phyloP scores from a whole-genome alignment of 768 basidiomycete genomes.

The Dendrothele bispora region DNA sequence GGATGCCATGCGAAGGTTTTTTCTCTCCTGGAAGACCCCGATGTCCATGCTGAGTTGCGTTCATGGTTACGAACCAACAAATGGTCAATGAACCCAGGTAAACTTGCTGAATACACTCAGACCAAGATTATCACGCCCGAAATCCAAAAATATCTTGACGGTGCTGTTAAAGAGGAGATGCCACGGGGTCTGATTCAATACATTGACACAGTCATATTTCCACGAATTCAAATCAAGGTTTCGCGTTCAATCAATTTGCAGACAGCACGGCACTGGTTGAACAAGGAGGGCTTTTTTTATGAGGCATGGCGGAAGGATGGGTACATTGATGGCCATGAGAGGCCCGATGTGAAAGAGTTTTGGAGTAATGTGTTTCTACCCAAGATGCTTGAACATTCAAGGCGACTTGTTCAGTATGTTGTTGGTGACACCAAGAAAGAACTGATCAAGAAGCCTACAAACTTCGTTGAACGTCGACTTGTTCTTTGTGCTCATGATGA shows the following conservation, averaged over 20 bases:
- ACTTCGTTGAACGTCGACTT: background rate
- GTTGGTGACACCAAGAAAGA: constrained; percentile 8
- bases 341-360: constrained; percentile 12
- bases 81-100: constrained; percentile 25
- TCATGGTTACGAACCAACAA: constrained; percentile 21
- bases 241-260: constrained; percentile 20
- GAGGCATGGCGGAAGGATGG: constrained; percentile 3
- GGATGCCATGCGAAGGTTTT: constrained; percentile 16
- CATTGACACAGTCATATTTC: constrained; percentile 21
- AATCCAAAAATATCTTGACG: constrained; percentile 16
- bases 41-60: constrained; percentile 9
- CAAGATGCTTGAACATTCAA: constrained; percentile 1
- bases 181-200: constrained; percentile 23
- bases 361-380: constrained; percentile 11
- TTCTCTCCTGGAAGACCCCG: constrained; percentile 16
- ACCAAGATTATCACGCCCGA: constrained; percentile 15
- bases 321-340: constrained; percentile 19
- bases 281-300: constrained; percentile 8
- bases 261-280: constrained; percentile 23
- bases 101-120: constrained; percentile 17
- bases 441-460: background rate
- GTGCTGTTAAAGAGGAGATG: constrained; percentile 21
- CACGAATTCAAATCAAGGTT: constrained; percentile 16
- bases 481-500: constrained; percentile 31
- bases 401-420: constrained; percentile 1